Evolutionary conservation across 2,329 filamentous ascomycete species (phyloP).

Genomic region (Gnomoniopsis sp.): DNA sequence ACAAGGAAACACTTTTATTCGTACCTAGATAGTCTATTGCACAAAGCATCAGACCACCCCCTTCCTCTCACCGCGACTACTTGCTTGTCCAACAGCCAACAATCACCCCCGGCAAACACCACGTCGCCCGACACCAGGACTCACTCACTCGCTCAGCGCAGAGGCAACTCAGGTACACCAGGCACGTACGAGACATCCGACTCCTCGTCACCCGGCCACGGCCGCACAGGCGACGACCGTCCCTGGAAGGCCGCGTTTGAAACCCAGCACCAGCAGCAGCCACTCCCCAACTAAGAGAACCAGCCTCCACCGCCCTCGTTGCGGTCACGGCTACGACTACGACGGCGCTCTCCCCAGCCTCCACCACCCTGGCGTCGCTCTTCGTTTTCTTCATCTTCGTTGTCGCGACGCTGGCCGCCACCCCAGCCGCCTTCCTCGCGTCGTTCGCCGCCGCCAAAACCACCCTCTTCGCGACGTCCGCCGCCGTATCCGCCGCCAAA

Average conservation of each 20-base stretch:
- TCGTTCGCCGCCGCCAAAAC: slow-evolving; percentile 10
- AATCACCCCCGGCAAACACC: no score
- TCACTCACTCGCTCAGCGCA: no score
- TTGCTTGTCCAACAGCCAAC: no score
- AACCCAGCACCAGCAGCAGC: neutral
- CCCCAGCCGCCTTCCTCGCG: slow-evolving; percentile 20
- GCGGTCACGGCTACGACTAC: slow-evolving; percentile 18
- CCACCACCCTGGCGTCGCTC: slow-evolving; percentile 12
- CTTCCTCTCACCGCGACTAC: no score
- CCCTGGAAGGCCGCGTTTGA: neutral
- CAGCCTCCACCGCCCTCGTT: slow-evolving; percentile 16
- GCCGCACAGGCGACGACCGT: neutral
- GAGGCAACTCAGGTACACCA: neutral
- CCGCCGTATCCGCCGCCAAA: slow-evolving; percentile 17
- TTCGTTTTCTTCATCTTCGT: slow-evolving; percentile 20
- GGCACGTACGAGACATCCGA: neutral
- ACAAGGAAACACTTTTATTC: no score
- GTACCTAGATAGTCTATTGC: no score
- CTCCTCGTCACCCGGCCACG: neutral
- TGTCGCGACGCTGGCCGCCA: slow-evolving; percentile 13
- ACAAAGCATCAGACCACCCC: no score
- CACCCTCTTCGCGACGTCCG: slow-evolving; percentile 18
- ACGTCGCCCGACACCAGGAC: no score
- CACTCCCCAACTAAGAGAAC: slow-evolving; percentile 12
- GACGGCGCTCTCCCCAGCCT: slow-evolving; percentile 13